Base-by-base conservation (phyloP, 2,329 filamentous ascomycete species). In the Stagonosporopsis vannaccii region DNA sequence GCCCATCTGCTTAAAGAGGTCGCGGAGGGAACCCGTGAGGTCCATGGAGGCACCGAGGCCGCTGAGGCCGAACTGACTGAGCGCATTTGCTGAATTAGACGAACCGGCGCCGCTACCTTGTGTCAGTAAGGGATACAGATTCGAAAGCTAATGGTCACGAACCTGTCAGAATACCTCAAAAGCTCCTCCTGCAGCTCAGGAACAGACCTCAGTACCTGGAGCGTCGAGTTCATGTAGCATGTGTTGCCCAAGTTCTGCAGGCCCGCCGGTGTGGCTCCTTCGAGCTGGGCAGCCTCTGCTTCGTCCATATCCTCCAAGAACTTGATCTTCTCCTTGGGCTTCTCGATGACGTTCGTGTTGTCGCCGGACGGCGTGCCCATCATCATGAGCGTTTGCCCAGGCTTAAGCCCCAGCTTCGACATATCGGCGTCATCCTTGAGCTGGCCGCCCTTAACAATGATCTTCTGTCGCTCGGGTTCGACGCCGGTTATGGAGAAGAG, bases 281-380 rank as follows among this genome's bases (percentile, higher is more conserved):
- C 89, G 73, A 90, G 86, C 75, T 88, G 87, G 20, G 95, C 94
- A 48, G 88, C 86, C 77, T 98, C 94, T 26, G 92, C 93, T 74
- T 96, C 93, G 23, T 91, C 96, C 94, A 99, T 97, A 75, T 99
- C 95, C 78, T 99, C 95, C 61, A 96, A 79, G 69, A 99, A 99
- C 77, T 90, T 95, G 30, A 93, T 84, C 65, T 85, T 84, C 71
- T 96, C 89, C 72, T 89, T 90, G 28, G 95, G 95, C 49, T 81
- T 80, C 48, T 89, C 87, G 57, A 88, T 81, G 26, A 90, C 81
- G 19, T 78, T 82, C 15, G 80, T 77, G 45, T 85, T 78, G 46
- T 85, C 87, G 13, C 85, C 87, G 19, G 90, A 87, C 4, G 94
- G 90, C 3, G 91, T 95, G 33, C 96, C 96, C 85, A 99, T 91